These are phyloP conservation scores for Solanum bulbocastanum DNA, from an alignment of 257 asterid genomes.

Conservation along the genomic window DNA sequence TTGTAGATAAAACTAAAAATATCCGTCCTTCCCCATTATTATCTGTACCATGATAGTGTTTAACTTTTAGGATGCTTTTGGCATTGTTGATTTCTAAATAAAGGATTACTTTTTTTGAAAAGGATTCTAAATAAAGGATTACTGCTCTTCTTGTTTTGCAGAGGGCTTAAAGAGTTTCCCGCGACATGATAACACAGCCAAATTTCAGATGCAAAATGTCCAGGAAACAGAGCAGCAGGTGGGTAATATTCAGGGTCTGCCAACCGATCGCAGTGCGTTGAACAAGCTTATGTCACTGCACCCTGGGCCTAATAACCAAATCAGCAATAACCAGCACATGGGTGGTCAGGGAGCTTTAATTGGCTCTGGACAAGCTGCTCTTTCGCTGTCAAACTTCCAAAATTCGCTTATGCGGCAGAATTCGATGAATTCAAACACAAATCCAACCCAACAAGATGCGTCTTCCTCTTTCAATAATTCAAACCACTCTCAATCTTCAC, in stretches of 20 bases:
- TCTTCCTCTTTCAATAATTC: constrained; percentile 40
- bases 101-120: neutral
- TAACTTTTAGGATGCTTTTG: neutral
- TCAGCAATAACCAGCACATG: constrained; percentile 43
- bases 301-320: constrained; percentile 38
- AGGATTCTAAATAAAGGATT: neutral
- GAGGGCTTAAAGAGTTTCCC: constrained; percentile 79
- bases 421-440: constrained; percentile 51
- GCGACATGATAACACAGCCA: constrained; percentile 33
- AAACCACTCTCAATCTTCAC: constrained; percentile 28
- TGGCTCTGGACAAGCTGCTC: constrained; percentile 73
- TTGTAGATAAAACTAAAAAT: neutral
- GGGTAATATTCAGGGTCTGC: constrained; percentile 46
- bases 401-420: constrained; percentile 65
- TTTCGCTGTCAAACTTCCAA: constrained; percentile 57
- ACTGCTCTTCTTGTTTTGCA: constrained; percentile 21
- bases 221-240: constrained; percentile 50
- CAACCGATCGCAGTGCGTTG: constrained; percentile 38
- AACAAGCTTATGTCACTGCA: constrained; percentile 55
- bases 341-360: constrained; percentile 42
- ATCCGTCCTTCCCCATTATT: neutral
- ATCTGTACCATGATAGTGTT: neutral
- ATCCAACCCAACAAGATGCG: constrained; percentile 37
- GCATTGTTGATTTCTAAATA: neutral
- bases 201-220: constrained; percentile 35